A percentile compares a stretch with the other conserved stretches of the same genome.
These are phyloP conservation scores for Asterionellopsis glacialis DNA, from an alignment of 108 stramenopile genomes.

Conservation along the genomic window DNA sequence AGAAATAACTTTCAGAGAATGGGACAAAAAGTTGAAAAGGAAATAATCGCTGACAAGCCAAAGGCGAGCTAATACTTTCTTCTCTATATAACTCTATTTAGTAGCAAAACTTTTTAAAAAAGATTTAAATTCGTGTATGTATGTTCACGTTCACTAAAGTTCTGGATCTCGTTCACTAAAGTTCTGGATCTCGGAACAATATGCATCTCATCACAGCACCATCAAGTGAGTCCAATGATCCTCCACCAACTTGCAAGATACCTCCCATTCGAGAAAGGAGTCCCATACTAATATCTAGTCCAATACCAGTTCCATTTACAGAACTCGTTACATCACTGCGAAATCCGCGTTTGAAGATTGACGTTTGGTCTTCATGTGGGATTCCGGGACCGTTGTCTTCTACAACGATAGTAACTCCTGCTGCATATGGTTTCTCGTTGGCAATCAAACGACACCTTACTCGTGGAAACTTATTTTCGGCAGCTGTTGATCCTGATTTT, in stretches of 20 bases:
- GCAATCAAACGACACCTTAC: constrained; percentile 48
- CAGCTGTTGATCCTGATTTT: constrained; percentile 15
- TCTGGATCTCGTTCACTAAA: neutral
- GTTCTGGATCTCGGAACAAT: constrained; percentile 22
- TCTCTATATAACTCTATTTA: no score
- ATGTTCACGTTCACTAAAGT: neutral
- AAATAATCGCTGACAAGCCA: no score
- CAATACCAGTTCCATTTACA: constrained; percentile 63
- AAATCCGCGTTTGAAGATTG: constrained; percentile 71
- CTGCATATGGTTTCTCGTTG: constrained; percentile 27
- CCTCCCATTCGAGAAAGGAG: constrained; percentile 73
- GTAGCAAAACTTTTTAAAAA: no score
- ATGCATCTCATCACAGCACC: constrained; percentile 37
- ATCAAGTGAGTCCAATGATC: constrained; percentile 28
- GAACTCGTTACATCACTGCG: constrained; percentile 38
- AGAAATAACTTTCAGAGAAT: neutral
- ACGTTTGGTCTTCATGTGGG: constrained; percentile 21
- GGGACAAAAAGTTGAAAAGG: no score
- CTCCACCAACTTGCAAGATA: constrained; percentile 32
- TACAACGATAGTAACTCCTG: constrained; percentile 69
- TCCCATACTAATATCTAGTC: constrained; percentile 53
- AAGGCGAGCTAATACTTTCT: no score
- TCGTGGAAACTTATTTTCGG: constrained; percentile 30
- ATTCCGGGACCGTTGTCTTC: constrained; percentile 88
- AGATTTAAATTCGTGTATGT: no score